Evolutionary conservation across 2,329 filamentous ascomycete species (phyloP).

Genomic region (Dactylellina sp.): DNA sequence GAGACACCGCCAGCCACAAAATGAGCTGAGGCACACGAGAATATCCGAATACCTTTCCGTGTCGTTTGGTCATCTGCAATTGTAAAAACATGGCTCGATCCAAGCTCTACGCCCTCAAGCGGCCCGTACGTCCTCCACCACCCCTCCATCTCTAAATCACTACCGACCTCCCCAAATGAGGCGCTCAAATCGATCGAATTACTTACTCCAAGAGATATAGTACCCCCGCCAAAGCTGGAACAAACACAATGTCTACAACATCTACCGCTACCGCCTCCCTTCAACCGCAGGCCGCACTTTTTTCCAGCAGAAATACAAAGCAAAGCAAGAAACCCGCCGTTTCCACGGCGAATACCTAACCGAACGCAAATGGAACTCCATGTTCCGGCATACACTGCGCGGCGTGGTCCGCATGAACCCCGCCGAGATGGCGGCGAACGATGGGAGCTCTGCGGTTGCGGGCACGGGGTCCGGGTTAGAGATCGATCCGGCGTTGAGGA

Average conservation of each 20-base stretch:
- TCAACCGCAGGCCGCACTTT: constrained; percentile 73
- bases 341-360: constrained; percentile 97
- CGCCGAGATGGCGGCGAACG: constrained; percentile 78
- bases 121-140: constrained; percentile 37
- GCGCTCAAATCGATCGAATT: not conserved
- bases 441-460: constrained; percentile 84
- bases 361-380: constrained; percentile 92
- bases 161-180: no score
- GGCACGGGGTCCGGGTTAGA: constrained; percentile 82
- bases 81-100: constrained; percentile 31
- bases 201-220: constrained; percentile 66
- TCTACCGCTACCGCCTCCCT: constrained; percentile 70
- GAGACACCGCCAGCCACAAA: constrained; percentile 8
- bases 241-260: constrained; percentile 95
- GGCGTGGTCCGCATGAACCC: constrained; percentile 88
- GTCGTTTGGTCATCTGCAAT: not conserved
- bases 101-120: constrained; percentile 49
- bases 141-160: constrained; percentile 1
- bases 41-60: no score
- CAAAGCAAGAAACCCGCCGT: constrained; percentile 82
- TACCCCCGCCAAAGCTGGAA: constrained; percentile 97
- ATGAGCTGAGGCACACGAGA: no score
- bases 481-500: constrained; percentile 53
- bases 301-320: constrained; percentile 98
- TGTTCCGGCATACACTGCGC: constrained; percentile 84